Evolutionary conservation across 805 yeast genomes (phyloP), one percentile per base, ranked within the genome.

Genomic region (Cyberlindnera nakhonratchasimensis): DNA sequence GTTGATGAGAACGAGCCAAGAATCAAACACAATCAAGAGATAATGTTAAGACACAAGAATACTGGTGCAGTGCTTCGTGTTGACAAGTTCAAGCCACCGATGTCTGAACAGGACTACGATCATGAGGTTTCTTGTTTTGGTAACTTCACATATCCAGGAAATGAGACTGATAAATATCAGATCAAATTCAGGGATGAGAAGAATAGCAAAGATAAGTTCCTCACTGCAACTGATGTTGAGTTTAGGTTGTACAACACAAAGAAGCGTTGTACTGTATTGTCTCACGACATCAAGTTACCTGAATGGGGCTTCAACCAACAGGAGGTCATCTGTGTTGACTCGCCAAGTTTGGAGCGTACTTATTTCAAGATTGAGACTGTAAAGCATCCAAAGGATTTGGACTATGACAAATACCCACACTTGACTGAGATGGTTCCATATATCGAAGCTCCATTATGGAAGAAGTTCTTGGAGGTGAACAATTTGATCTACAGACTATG

Each of bases 81-180:
- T 18, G 85, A 86, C 47, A 50, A 61, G 2, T 67, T 75, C 38
- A 78, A 90, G 46, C 96, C 98, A 3, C 96, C 96, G 9, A 77
- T 89, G 21, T 77, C 91, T 9, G 96, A 87, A 58, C 93, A 87
- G 56, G 98, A 93, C 43, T 90, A 91, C 63, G 82, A 89, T 57
- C 76, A 74, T 50, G 96, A 89, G 62, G 95, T 89, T 1, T 75
- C 86, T 21, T 79, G 87, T 49, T 68, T 79, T 43, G 93, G 91
- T 5, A 76, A 75, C 61, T 62, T 70, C 6, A 76, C 79, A 1
- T 77, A 77, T 55, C 65, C 66, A 2, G 93, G 87, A 14, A 85
- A 85, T 51, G 69, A 73, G 31, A 79, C 79, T 57, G 89, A 86
- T 59, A 75, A 77, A 48, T 89, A 88, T 74, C 75, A 75, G 42